These are phyloP conservation scores for Suillus luteus DNA, from an alignment of 768 basidiomycete species.

Conservation along the genomic window DNA sequence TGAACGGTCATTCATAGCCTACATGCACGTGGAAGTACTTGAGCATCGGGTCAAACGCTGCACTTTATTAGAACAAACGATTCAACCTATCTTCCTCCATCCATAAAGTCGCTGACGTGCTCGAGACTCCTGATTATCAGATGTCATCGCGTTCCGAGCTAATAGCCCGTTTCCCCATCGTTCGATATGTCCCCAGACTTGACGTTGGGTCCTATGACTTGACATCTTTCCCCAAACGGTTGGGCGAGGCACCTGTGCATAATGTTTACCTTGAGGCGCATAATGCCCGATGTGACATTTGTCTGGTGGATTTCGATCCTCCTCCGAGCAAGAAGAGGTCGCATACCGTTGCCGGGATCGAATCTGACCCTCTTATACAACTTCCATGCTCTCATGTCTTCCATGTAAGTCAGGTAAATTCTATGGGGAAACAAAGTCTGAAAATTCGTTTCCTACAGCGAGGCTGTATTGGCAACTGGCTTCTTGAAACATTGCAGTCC, in stretches of 20 bases:
- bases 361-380: slow-evolving; percentile 9
- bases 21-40: background rate
- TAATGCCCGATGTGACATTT: slow-evolving; percentile 10
- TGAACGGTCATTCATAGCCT: background rate
- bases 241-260: slow-evolving; percentile 2
- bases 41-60: background rate
- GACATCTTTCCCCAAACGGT: background rate
- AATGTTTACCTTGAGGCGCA: slow-evolving; percentile 11
- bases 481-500: background rate
- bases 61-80: background rate
- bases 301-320: slow-evolving; percentile 9
- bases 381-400: slow-evolving; percentile 13
- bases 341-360: background rate
- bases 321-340: slow-evolving; percentile 1
- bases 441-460: background rate
- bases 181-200: slow-evolving; percentile 10
- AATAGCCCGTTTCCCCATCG: slow-evolving; percentile 7
- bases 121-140: background rate
- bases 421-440: background rate
- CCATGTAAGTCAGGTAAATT: slow-evolving; percentile 5
- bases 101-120: background rate
- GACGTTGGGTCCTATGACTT: background rate
- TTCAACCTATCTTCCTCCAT: background rate
- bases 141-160: background rate
- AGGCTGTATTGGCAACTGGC: slow-evolving; percentile 8